Evolutionary conservation across 208 protist genomes (phyloP).

Genomic region (Leishmania mexicana): DNA sequence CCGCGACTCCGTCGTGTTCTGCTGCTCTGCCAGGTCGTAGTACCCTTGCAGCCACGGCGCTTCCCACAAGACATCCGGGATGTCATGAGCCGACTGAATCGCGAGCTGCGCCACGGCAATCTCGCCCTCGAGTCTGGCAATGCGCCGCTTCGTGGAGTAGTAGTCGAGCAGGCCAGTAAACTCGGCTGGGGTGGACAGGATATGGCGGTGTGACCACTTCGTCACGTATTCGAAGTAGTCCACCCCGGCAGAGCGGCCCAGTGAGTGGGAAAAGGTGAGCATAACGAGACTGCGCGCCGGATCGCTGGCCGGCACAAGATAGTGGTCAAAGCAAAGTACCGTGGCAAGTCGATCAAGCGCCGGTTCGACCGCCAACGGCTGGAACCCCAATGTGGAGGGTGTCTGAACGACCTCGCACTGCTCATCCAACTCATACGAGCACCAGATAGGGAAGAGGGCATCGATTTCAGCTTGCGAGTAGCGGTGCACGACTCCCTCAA

Average conservation of each 20-base stretch:
- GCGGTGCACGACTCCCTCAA: conserved; percentile 44
- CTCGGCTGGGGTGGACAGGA: conserved; percentile 54
- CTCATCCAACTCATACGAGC: conserved; percentile 64
- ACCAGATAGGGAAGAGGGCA: conserved; percentile 71
- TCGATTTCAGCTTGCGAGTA: conserved; percentile 55
- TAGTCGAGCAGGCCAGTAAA: conserved; percentile 66
- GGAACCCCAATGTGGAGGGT: conserved; percentile 1
- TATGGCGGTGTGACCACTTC: conserved; percentile 54
- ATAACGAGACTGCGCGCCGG: conserved; percentile 60
- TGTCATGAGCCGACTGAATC: conserved; percentile 56
- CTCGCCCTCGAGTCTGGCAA: conserved; percentile 58
- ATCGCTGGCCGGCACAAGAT: conserved; percentile 49
- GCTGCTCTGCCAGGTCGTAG: conserved; percentile 56
- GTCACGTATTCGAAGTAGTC: conserved; percentile 77
- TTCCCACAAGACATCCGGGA: conserved; percentile 74
- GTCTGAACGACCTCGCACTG: conserved; percentile 7
- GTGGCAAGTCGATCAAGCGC: conserved; percentile 55
- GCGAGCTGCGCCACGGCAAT: conserved; percentile 58
- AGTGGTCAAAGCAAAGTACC: conserved; percentile 77
- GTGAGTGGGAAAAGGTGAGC: conserved; percentile 67
- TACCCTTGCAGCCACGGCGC: conserved; percentile 71
- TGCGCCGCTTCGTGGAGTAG: conserved; percentile 57
- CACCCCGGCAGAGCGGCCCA: conserved; percentile 53
- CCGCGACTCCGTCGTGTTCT: conserved; percentile 57
- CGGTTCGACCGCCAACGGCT: conserved; percentile 22